Conservation (phyloP, 805 yeast species). For the Wickerhamiella alocasiicola region DNA sequence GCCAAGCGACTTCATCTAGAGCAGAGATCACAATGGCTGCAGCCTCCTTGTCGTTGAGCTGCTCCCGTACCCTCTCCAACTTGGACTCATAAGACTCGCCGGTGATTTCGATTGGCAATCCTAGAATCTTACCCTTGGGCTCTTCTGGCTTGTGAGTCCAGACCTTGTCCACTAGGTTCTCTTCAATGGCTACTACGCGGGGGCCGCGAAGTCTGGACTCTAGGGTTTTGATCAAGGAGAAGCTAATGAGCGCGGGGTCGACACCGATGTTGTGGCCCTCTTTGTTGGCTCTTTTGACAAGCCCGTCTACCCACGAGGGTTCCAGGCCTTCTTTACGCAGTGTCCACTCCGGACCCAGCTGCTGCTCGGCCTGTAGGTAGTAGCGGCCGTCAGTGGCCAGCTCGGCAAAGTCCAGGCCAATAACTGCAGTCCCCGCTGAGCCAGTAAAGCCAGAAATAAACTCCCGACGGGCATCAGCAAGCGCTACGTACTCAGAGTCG, state of each 20-base stretch:
- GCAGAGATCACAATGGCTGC: constrained; percentile 50
- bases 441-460: constrained; percentile 83
- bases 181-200: constrained; percentile 38
- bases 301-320: constrained; percentile 74
- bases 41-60: constrained; percentile 22
- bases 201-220: constrained; percentile 25
- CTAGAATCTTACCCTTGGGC: constrained; percentile 37
- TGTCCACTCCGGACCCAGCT: constrained; percentile 69
- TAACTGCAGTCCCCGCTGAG: constrained; percentile 80
- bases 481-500: constrained; percentile 77
- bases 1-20: constrained; percentile 85
- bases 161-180: constrained; percentile 60
- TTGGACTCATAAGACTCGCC: constrained; percentile 58
- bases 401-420: constrained; percentile 58
- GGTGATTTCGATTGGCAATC: constrained; percentile 41
- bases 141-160: constrained; percentile 68
- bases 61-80: constrained; percentile 32
- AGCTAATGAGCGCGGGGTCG: constrained; percentile 64
- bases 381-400: constrained; percentile 91
- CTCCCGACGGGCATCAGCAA: constrained; percentile 68
- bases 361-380: constrained; percentile 78
- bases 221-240: constrained; percentile 28
- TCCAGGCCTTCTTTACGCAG: constrained; percentile 66
- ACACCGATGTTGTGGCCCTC: constrained; percentile 51
- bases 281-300: constrained; percentile 40